Base-by-base conservation (phyloP, 2,329 filamentous ascomycete species). In the Aaosphaeria pasadenensis region DNA sequence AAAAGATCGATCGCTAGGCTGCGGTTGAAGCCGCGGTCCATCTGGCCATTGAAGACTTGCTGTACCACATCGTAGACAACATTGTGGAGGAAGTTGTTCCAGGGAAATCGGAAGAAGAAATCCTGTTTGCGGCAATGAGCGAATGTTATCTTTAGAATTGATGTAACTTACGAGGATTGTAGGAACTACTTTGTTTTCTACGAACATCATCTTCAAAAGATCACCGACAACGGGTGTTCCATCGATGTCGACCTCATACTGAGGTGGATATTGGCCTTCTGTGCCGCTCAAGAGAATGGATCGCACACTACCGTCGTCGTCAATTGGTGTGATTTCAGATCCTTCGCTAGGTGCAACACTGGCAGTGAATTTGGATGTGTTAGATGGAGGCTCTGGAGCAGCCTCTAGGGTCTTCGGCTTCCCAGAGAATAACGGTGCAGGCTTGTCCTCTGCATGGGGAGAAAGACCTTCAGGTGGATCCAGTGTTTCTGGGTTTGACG, bases 61-160 rank as follows among this genome's bases (percentile, higher is more conserved):
- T 99, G 94, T 39, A 99, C 89, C 63, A 99, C 91, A 69, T 99
- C 94, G 67, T 99, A 99, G 42, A 99, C 94, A 39, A 99, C 94
- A 64, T 99, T 99, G 73, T 99, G 94, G 40, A 99, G 80, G 66
- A 99, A 99, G 70, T 99, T 99, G 72, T 99, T 99, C 94, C 94
- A 99, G 1, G 94, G 92, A 64, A 97, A 99, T 50, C 87, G 85
- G 77, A 99, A 99, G 74, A 99, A 99, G 76, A 97, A 97, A 48
- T 91, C 89, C 90, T 95, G 55, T 1, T n/a, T 4, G 2, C 17
- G 17, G 17, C 17, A 24, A 24, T 24, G 17, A 24, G 17, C 17
- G 17, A 24, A 24, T 24, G 17, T 24, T 24, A 24, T 24, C 17
- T 24, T 24, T 24, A 24, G 17, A 24, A 24, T 24, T 24, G 17